Base-by-base conservation (phyloP, 257 asterid genomes). In the Solanum acaule region DNA sequence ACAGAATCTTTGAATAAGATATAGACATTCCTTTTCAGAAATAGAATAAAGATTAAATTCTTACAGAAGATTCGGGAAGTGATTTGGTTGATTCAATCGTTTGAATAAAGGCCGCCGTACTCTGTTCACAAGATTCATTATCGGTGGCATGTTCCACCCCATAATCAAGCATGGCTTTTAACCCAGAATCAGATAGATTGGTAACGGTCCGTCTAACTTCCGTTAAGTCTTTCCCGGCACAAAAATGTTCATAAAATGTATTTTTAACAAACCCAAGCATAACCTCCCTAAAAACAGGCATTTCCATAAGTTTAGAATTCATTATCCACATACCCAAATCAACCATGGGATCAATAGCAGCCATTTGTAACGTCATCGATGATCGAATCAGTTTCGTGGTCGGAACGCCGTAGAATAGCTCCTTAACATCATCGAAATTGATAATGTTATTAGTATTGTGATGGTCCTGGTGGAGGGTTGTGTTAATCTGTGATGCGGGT, bases 141-240 rank as follows among this genome's bases (percentile, higher is more conserved):
- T 94, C 95, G 6, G 46, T 49, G 2, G 98, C 96, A 89, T 93
- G 96, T 85, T 97, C 99, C 88, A 92, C 88, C 5, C 98, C 99
- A 56, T 96, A 97, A 92, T 97, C 98, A 86, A 97, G 87, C 98
- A 97, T 97, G 75, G 98, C 94, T 76, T 90, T 89, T 4, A 95
- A 88, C 16, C 98, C 98, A 2, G 88, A 76, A 1, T 90, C 92
- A 88, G 92, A 90, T 1, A 97, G 94, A 61, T 86, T 77, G 46
- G 27, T 9, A 81, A 91, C 91, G n/a, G 98, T 93, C 59, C 37
- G 56, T 3, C 86, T 89, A 68, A 95, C 95, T 88, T 89, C 92
- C 52, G 86, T 85, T 72, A 94, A 86, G 84, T 92, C 92, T 70
- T 85, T 77, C 0, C 99, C 99, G 10, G 98, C 99, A 76, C 96